Conservation (phyloP, 2,329 filamentous ascomycete species). For the Fusarium tuaranense region DNA sequence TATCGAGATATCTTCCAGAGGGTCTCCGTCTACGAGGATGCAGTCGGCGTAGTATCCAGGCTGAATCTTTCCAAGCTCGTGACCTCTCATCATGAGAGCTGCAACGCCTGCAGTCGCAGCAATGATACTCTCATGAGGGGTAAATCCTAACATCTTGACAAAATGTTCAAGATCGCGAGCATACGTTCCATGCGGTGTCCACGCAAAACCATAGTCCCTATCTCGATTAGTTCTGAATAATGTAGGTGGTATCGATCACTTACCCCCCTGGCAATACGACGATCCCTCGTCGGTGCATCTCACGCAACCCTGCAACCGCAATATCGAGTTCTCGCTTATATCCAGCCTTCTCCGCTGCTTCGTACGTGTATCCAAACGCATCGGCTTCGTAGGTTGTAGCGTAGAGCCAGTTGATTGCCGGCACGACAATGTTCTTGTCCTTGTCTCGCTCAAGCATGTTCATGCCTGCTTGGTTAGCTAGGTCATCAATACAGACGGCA, state of each 20-base stretch:
- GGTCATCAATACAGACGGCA: no score
- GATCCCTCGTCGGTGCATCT: conserved; percentile 27
- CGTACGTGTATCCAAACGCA: conserved; percentile 17
- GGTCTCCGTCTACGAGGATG: neutral
- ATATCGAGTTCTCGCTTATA: conserved; percentile 21
- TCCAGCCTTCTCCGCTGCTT: conserved; percentile 15
- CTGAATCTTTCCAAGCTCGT: neutral
- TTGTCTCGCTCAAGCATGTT: conserved; percentile 2
- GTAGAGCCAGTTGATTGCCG: conserved; percentile 26
- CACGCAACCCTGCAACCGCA: conserved; percentile 17
- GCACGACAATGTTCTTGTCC: conserved; percentile 14
- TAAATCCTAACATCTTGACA: conserved; percentile 22
- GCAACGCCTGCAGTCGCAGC: neutral
- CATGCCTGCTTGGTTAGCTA: neutral
- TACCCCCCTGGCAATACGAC: conserved; percentile 25
- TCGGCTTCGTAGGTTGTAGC: conserved; percentile 26
- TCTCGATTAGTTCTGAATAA: neutral
- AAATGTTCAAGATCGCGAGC: conserved; percentile 32
- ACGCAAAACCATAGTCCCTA: conserved; percentile 22
- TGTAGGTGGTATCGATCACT: neutral
- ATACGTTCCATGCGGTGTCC: conserved; percentile 24
- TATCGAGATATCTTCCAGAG: neutral
- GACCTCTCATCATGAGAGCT: neutral
- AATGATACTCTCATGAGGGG: neutral
- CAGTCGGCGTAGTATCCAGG: neutral